A percentile compares a stretch with the other conserved stretches of the same genome.
These are phyloP conservation scores for Fusarium sp. DNA, from an alignment of 2,329 filamentous ascomycete genomes.

Conservation along the genomic window DNA sequence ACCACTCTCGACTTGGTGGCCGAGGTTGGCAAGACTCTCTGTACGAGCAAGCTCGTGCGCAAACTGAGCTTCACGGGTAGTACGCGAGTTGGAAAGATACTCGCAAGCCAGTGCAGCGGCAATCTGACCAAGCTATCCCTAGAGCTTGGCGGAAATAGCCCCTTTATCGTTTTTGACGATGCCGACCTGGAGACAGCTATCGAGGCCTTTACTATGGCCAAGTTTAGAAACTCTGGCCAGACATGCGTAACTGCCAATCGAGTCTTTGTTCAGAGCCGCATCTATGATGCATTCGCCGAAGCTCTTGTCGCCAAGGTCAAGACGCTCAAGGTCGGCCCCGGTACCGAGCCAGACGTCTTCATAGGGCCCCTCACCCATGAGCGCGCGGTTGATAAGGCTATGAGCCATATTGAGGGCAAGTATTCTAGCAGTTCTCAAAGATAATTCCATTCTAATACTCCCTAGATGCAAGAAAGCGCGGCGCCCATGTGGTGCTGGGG, in stretches of 20 bases:
- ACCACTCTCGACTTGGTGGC: neutral
- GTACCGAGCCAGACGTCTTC: neutral
- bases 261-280: neutral
- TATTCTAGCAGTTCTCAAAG: neutral
- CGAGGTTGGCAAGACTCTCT: neutral
- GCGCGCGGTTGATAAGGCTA: neutral
- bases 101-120: neutral
- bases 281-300: neutral
- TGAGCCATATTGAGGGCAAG: neutral
- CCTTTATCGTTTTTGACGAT: neutral
- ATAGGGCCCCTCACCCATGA: neutral
- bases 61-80: slow-evolving; percentile 14
- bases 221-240: neutral
- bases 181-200: neutral
- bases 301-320: neutral
- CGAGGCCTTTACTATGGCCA: neutral
- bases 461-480: neutral
- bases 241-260: neutral
- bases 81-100: neutral
- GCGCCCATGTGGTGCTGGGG: neutral
- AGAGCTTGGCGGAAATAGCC: neutral
- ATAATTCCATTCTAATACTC: neutral
- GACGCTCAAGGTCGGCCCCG: neutral
- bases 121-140: neutral
- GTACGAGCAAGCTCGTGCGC: neutral